A percentile compares a stretch with the other conserved stretches of the same genome.
These are phyloP conservation scores for Schizochytrium sp. DNA, from an alignment of 108 stramenopile species.

Conservation along the genomic window DNA sequence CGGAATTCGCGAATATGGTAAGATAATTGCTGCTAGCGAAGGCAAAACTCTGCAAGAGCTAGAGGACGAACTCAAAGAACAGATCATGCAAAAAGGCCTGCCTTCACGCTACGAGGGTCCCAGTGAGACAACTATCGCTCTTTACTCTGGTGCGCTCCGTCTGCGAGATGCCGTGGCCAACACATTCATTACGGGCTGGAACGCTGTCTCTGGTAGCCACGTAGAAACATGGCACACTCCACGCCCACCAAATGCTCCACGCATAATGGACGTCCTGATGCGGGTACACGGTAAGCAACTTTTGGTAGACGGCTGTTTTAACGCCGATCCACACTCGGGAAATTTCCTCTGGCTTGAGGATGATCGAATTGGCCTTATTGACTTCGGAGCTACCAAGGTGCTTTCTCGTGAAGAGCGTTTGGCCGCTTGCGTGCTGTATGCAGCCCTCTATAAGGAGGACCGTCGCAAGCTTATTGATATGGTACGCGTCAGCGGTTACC, in stretches of 20 bases:
- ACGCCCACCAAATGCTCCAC: conserved; percentile 47
- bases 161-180: conserved; percentile 1
- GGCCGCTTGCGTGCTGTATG: conserved; percentile 34
- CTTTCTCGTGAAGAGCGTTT: conserved; percentile 43
- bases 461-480: background rate
- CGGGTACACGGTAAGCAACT: conserved; percentile 59
- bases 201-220: background rate
- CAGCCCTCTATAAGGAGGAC: conserved; percentile 29
- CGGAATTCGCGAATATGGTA: conserved; percentile 35
- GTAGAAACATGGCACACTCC: background rate
- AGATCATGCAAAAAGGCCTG: background rate
- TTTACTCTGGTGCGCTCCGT: background rate
- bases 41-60: background rate
- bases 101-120: conserved; percentile 27
- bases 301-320: conserved; percentile 11
- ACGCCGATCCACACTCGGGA: conserved; percentile 53
- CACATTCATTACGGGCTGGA: background rate
- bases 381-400: conserved; percentile 36
- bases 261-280: conserved; percentile 37
- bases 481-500: conserved; percentile 55
- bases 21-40: conserved; percentile 12
- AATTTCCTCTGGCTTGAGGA: conserved; percentile 47
- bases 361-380: conserved; percentile 41
- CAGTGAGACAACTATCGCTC: background rate
- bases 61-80: background rate